Percentiles rank a stretch among this genome's conserved stretches.
Conservation (phyloP, 345 rosid species). For the Hypericum perforatum region DNA sequence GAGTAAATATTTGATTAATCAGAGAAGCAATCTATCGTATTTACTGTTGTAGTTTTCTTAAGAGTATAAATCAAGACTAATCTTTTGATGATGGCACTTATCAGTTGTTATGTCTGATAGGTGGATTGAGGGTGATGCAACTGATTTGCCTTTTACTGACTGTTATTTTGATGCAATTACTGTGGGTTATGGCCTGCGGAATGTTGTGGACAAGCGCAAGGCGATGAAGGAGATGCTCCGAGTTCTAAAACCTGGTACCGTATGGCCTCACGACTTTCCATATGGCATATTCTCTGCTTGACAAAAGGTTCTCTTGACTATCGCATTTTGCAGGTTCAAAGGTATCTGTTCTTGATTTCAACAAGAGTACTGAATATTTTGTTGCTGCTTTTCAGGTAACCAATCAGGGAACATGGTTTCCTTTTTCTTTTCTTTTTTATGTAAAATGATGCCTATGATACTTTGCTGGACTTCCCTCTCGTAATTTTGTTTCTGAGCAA, state of each 20-base stretch:
- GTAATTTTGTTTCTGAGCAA: too few relatives aligned
- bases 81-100: too few relatives aligned
- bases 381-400: conserved; percentile 59
- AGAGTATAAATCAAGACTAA: too few relatives aligned
- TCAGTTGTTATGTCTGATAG: conserved; percentile 13
- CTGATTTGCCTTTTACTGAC: conserved; percentile 61
- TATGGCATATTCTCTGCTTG: not conserved
- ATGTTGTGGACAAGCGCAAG: conserved; percentile 51
- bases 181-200: conserved; percentile 79
- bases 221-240: conserved; percentile 63
- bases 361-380: conserved; percentile 44
- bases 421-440: too few relatives aligned
- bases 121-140: conserved; percentile 83
- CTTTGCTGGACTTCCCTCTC: too few relatives aligned
- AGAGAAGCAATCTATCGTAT: too few relatives aligned
- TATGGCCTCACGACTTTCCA: conserved; percentile 3
- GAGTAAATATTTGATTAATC: not conserved
- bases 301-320: conserved; percentile 3
- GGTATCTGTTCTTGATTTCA: conserved; percentile 73
- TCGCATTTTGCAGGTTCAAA: conserved; percentile 43
- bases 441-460: too few relatives aligned
- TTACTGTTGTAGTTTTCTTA: too few relatives aligned
- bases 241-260: conserved; percentile 64
- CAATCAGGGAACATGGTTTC: too few relatives aligned
- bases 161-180: conserved; percentile 69